Evolutionary conservation across 208 protist species (phyloP).

Genomic region (Leishmania braziliensis): DNA sequence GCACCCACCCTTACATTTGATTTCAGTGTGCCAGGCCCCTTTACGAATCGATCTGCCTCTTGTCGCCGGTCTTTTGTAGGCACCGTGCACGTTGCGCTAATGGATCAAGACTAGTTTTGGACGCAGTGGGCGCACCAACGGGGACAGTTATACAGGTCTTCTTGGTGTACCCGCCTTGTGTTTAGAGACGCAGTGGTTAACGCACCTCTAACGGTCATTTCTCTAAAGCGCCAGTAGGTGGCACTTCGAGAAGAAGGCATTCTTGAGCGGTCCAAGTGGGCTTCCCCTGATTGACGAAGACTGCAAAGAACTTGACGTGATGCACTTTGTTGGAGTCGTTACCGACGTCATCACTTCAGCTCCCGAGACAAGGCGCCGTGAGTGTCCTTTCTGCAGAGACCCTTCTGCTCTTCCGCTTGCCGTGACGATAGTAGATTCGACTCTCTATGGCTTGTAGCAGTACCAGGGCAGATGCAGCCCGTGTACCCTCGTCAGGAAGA

Average conservation of each 20-base stretch:
- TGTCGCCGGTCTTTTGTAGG: neutral
- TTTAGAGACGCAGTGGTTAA: neutral
- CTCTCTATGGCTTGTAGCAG: neutral
- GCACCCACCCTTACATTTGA: neutral
- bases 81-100: neutral
- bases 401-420: neutral
- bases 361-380: slow-evolving; percentile 10
- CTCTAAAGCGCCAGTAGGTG: slow-evolving; percentile 11
- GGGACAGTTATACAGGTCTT: neutral
- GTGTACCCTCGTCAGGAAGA: neutral
- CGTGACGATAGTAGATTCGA: slow-evolving; percentile 1
- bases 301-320: neutral
- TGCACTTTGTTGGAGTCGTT: slow-evolving; percentile 14
- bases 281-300: slow-evolving; percentile 11
- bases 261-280: slow-evolving; percentile 1
- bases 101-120: too few relatives aligned
- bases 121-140: neutral
- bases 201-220: slow-evolving; percentile 9
- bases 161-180: neutral
- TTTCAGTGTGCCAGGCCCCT: neutral
- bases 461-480: slow-evolving; percentile 8
- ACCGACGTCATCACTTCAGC: slow-evolving; percentile 9
- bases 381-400: slow-evolving; percentile 7
- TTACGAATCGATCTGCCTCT: neutral
- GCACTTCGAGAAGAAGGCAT: slow-evolving; percentile 3